These are phyloP conservation scores for Malus hybrid DNA, from an alignment of 331 rosid genomes.

Conservation along the genomic window DNA sequence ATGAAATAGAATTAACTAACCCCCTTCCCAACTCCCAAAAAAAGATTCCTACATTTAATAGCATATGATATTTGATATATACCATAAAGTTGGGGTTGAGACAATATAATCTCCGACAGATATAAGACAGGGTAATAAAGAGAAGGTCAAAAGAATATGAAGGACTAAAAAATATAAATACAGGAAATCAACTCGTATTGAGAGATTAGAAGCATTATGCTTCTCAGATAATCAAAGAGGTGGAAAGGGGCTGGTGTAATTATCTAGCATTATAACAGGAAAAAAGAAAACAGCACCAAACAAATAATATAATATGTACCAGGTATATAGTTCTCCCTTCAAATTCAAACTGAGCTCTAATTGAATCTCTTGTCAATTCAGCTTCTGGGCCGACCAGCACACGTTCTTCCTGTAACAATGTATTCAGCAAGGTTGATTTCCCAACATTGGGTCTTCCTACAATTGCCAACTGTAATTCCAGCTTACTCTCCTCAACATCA, in stretches of 20 bases:
- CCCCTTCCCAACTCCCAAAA: background rate
- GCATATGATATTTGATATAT: background rate
- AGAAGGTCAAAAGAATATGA: background rate
- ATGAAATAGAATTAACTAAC: background rate
- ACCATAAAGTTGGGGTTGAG: background rate
- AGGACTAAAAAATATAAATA: background rate
- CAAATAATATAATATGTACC: conserved; percentile 29
- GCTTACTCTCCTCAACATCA: conserved; percentile 58
- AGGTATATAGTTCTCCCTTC: conserved; percentile 80
- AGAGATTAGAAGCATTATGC: background rate
- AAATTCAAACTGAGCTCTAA: conserved; percentile 85
- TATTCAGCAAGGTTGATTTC: conserved; percentile 81
- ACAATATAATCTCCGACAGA: background rate
- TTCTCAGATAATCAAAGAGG: background rate
- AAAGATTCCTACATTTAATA: background rate
- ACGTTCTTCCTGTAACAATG: conserved; percentile 83
- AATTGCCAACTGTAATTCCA: conserved; percentile 80
- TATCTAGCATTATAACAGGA: background rate
- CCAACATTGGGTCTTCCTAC: conserved; percentile 98
- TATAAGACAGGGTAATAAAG: background rate
- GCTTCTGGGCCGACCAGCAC: conserved; percentile 98
- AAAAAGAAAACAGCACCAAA: background rate
- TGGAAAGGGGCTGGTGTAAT: background rate
- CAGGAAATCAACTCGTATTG: background rate
- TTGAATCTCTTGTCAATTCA: conserved; percentile 90